Percentiles rank a stretch among this genome's conserved stretches.
Conservation (phyloP, 1,139 yeast species). For the Saccharomyces hybrid region DNA sequence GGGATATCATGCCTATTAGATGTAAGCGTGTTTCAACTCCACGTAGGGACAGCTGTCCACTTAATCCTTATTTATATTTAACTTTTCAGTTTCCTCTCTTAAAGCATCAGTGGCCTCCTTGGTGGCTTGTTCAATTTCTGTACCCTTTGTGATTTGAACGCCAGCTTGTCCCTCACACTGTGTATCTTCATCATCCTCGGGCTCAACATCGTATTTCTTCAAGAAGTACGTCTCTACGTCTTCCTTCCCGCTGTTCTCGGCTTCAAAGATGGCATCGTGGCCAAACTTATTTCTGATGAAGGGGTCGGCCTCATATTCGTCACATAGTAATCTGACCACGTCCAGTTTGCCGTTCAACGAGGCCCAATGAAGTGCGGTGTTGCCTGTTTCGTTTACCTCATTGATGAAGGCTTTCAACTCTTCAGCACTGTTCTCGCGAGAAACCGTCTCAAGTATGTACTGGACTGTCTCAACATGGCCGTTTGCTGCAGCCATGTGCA, state of each 20-base stretch:
- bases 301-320: slow-evolving; percentile 71
- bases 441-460: slow-evolving; percentile 47
- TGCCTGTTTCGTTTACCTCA: slow-evolving; percentile 67
- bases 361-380: slow-evolving; percentile 96
- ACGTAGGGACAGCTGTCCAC: not conserved
- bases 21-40: not conserved
- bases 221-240: slow-evolving; percentile 68
- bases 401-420: slow-evolving; percentile 45
- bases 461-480: slow-evolving; percentile 68
- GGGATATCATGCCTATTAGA: not conserved
- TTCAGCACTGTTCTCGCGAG: slow-evolving; percentile 27
- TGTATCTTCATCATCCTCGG: slow-evolving; percentile 40
- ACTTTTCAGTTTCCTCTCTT: slow-evolving; percentile 18
- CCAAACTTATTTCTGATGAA: slow-evolving; percentile 64
- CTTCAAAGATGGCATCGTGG: slow-evolving; percentile 83
- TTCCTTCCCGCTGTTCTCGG: slow-evolving; percentile 62
- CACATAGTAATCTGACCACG: slow-evolving; percentile 62
- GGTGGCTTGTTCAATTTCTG: slow-evolving; percentile 36
- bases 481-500: slow-evolving; percentile 94
- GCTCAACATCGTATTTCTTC: slow-evolving; percentile 64
- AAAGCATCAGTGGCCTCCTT: slow-evolving; percentile 34
- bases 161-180: slow-evolving; percentile 28
- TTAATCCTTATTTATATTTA: slow-evolving; percentile 8
- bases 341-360: slow-evolving; percentile 76
- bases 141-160: slow-evolving; percentile 34